These are phyloP conservation scores for Pilasporangium apinafurcum DNA, from an alignment of 352 stramenopile species.

Conservation along the genomic window DNA sequence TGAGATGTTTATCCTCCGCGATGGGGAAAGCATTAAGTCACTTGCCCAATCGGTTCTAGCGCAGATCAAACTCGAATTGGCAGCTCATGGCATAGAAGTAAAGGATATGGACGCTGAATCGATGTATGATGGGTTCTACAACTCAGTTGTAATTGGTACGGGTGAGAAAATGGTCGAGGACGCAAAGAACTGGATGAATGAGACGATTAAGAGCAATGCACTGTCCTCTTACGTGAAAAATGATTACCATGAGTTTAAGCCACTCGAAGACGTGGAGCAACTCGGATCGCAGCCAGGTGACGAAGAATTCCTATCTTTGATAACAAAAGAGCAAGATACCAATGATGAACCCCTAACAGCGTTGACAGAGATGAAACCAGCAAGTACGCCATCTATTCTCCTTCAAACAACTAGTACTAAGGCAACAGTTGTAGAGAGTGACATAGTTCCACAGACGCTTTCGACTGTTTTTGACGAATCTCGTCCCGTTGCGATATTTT, in stretches of 20 bases:
- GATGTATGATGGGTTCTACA: slow-evolving; percentile 61
- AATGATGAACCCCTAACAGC: background rate
- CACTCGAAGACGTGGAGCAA: slow-evolving; percentile 40
- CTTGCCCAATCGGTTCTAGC: slow-evolving; percentile 46
- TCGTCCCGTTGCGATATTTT: too few relatives aligned
- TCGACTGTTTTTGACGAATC: too few relatives aligned
- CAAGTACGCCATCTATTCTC: slow-evolving; percentile 1
- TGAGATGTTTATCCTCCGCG: slow-evolving; percentile 58
- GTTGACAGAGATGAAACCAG: background rate
- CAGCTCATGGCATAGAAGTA: slow-evolving; percentile 44
- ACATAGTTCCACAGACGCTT: too few relatives aligned
- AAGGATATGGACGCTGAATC: slow-evolving; percentile 49
- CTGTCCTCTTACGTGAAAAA: slow-evolving; percentile 49
- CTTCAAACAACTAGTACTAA: too few relatives aligned
- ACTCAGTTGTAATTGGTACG: slow-evolving; percentile 35
- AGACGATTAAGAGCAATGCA: slow-evolving; percentile 25
- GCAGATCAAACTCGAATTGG: slow-evolving; percentile 66
- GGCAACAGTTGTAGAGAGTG: background rate
- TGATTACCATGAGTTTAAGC: slow-evolving; percentile 56
- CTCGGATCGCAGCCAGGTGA: slow-evolving; percentile 38
- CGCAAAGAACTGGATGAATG: slow-evolving; percentile 61
- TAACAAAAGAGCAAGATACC: slow-evolving; percentile 25
- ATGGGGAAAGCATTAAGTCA: slow-evolving; percentile 57
- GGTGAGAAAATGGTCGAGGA: slow-evolving; percentile 59
- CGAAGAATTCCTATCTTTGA: slow-evolving; percentile 50